Percentiles rank a stretch among this genome's conserved stretches.
Evolutionary conservation across 2,329 filamentous ascomycete species (phyloP).

Genomic region (Fusarium ambrosium): DNA sequence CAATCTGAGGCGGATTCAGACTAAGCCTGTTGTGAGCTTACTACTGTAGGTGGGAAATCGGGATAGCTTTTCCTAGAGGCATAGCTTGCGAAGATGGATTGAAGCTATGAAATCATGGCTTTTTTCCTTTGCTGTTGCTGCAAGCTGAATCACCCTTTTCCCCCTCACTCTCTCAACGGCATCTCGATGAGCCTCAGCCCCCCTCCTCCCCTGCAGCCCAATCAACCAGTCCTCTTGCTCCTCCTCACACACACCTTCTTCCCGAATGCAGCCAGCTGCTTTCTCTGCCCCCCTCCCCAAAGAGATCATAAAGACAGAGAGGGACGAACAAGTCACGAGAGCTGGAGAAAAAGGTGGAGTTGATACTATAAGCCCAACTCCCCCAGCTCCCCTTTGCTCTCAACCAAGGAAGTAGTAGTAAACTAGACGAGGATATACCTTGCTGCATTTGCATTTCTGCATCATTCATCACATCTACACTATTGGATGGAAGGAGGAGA

Average conservation of each 20-base stretch:
- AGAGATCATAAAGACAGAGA: background rate
- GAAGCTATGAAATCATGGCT: slow-evolving; percentile 28
- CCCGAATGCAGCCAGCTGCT: background rate
- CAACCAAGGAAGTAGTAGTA: background rate
- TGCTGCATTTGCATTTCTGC: slow-evolving; percentile 15
- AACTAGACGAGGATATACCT: slow-evolving; percentile 10
- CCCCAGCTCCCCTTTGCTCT: background rate
- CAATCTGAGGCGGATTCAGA: background rate
- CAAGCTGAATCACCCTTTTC: background rate
- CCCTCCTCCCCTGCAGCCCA: background rate
- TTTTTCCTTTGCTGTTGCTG: background rate
- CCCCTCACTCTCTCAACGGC: background rate
- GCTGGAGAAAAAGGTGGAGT: background rate
- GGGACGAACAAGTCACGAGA: slow-evolving; percentile 8
- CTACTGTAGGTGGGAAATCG: background rate
- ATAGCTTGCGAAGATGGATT: slow-evolving; percentile 26
- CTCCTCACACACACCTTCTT: background rate
- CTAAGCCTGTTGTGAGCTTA: too few species aligned
- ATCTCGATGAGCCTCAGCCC: slow-evolving; percentile 24
- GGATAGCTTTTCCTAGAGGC: background rate
- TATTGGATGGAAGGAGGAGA: background rate
- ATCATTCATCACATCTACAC: slow-evolving; percentile 19
- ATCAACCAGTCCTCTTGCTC: background rate
- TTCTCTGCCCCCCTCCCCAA: background rate
- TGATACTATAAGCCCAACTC: background rate